Evolutionary conservation across 129 eudicot species (phyloP).

Genomic region (Tagetes erecta): DNA sequence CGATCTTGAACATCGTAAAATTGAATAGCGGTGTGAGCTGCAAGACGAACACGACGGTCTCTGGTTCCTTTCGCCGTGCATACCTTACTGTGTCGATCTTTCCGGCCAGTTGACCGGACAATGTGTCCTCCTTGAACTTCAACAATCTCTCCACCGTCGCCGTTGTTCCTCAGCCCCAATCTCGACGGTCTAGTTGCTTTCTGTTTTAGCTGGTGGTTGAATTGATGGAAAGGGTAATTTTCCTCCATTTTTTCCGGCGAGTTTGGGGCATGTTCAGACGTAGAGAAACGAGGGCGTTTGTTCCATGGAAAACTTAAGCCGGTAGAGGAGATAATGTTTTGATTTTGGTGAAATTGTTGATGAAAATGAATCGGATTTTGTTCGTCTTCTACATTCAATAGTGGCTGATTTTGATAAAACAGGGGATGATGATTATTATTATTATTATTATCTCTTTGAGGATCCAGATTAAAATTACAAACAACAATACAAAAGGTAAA

Average conservation of each 20-base stretch:
- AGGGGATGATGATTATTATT: constrained; percentile 10
- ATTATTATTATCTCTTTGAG: constrained; percentile 42
- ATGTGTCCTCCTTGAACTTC: constrained; percentile 92
- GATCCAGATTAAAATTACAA: constrained; percentile 64
- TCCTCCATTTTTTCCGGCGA: constrained; percentile 62
- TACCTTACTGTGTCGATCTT: constrained; percentile 87
- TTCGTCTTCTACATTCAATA: constrained; percentile 25
- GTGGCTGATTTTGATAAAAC: constrained; percentile 26
- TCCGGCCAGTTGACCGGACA: constrained; percentile 77
- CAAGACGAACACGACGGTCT: constrained; percentile 79
- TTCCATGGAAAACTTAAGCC: constrained; percentile 21
- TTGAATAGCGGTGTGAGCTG: constrained; percentile 90
- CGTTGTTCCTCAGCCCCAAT: constrained; percentile 45
- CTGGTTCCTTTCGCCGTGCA: constrained; percentile 87
- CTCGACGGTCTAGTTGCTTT: constrained; percentile 31
- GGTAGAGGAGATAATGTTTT: not conserved
- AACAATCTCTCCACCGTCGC: constrained; percentile 56
- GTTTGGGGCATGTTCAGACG: constrained; percentile 48
- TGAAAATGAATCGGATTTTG: constrained; percentile 22
- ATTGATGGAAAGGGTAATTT: constrained; percentile 21
- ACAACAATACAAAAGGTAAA: not conserved
- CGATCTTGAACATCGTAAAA: constrained; percentile 93
- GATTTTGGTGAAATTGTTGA: constrained; percentile 27
- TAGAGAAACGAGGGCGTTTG: constrained; percentile 35
- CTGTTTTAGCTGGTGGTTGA: constrained; percentile 5